Conservation (phyloP, 2,329 filamentous ascomycete genomes). For the Alternaria sp. region DNA sequence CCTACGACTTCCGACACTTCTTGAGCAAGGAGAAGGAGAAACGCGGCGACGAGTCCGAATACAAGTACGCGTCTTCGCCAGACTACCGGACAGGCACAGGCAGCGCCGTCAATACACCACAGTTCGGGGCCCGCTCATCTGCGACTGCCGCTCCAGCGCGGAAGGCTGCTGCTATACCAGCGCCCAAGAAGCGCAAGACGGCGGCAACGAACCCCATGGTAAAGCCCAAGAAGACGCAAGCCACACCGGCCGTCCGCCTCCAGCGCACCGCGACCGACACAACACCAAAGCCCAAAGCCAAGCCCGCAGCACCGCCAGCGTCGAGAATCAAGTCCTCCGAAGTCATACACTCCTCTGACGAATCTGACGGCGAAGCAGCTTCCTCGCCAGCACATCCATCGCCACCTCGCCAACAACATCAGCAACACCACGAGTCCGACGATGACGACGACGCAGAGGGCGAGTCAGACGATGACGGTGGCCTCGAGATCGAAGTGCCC, state of each 20-base stretch:
- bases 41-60: constrained; percentile 42
- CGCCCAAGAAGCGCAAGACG: constrained; percentile 39
- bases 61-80: constrained; percentile 34
- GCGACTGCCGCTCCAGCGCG: constrained; percentile 16
- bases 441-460: constrained; percentile 31
- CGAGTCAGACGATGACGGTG: constrained; percentile 34
- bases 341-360: constrained; percentile 40
- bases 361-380: constrained; percentile 29
- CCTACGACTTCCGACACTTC: constrained; percentile 59
- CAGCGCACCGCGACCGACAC: constrained; percentile 39
- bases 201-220: constrained; percentile 28
- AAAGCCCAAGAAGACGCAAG: constrained; percentile 34
- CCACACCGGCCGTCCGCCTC: constrained; percentile 41
- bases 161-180: constrained; percentile 19
- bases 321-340: constrained; percentile 45
- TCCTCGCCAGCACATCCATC: constrained; percentile 19
- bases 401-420: constrained; percentile 18
- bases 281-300: constrained; percentile 23
- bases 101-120: constrained; percentile 39
- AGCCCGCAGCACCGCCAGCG: constrained; percentile 25
- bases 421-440: constrained; percentile 1
- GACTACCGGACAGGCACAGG: constrained; percentile 38
- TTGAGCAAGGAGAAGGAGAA: constrained; percentile 42
- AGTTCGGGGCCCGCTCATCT: constrained; percentile 29
- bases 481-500: constrained; percentile 44